phyloP scores from a whole-genome alignment of 2,329 filamentous ascomycete genomes.

The Alternaria brassicicola region DNA sequence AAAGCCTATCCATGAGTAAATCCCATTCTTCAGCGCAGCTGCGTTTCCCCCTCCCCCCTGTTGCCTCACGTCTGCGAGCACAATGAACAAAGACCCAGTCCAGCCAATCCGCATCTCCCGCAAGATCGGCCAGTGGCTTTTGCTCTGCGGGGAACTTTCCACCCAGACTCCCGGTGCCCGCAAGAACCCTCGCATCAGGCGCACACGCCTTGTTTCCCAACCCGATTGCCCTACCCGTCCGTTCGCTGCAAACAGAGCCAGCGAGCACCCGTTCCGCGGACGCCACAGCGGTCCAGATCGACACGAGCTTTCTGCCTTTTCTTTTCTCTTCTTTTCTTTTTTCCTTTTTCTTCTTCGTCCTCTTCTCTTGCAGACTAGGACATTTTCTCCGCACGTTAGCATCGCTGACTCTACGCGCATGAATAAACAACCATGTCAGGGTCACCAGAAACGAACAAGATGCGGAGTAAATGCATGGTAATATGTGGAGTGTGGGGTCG shows the following conservation, averaged over 20 bases:
- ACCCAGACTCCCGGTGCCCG: neutral
- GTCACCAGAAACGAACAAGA: neutral
- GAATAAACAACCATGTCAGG: neutral
- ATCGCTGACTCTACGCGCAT: neutral
- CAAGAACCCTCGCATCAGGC: neutral
- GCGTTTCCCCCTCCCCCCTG: neutral
- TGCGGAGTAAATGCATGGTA: neutral
- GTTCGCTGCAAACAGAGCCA: neutral
- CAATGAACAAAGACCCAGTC: neutral
- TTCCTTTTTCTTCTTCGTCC: too few relatives aligned
- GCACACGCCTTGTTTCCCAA: neutral
- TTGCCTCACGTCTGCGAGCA: neutral
- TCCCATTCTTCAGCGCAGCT: too few relatives aligned
- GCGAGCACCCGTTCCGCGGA: neutral
- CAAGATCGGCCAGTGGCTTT: neutral
- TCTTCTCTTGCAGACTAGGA: neutral
- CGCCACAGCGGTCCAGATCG: constrained; percentile 1
- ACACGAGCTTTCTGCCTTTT: neutral
- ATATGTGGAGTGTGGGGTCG: neutral
- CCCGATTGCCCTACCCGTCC: neutral
- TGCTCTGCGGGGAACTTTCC: neutral
- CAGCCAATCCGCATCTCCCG: neutral
- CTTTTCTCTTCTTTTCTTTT: neutral
- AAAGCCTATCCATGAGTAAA: neutral
- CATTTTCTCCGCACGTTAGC: neutral